Base-by-base conservation (phyloP, 768 basidiomycete genomes). In the Hirschioporus abietinus region DNA sequence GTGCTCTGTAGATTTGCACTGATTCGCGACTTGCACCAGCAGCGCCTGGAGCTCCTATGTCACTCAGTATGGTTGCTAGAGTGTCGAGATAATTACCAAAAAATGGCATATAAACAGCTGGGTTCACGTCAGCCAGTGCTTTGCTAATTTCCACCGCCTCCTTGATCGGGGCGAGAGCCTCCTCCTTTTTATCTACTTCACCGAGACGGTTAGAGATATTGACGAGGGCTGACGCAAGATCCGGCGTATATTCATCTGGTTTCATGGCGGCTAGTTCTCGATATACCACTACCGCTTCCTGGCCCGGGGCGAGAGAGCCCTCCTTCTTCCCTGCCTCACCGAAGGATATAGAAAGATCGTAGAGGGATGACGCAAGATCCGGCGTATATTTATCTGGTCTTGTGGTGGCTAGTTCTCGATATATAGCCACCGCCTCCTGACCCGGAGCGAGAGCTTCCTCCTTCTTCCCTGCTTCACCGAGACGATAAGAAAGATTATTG, bases 401-500 rank as follows among this genome's bases (percentile, higher is more conserved):
- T n/a, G 25, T 12, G n/a, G 1, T 7, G 9, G 62, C 58, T 17
- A 68, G 36, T 17, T 30, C 20, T 20, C 9, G 2, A 6, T 25
- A 58, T 4, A 67, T 24, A 5, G 30, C 17, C 15, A 67, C 65
- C 1, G 66, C 66, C 20, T 67, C 27, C 27, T 58, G 1, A 34
- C 66, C 25, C 12, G 64, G 61, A 2, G n/a, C 60, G 10, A 69
- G 52, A 10, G 69, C 69, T 20, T 69, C 68, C 35, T 63, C 68
- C 6, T 57, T 57, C 5, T 36, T 35, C 1, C 68, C 69, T 15
- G 34, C n/a, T 18, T 68, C 64, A 7, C 58, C 65, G 10, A 69
- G 61, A 30, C 34, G 58, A 9, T 63, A 24, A 3, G 64, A 65
- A 2, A 69, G 34, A 42, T 69, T 3, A 3, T n/a, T n/a, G n/a